Percentiles rank a stretch among this genome's conserved stretches.
Conservation (phyloP, 2,329 filamentous ascomycete genomes). For the Pseudopithomyces chartarum region DNA sequence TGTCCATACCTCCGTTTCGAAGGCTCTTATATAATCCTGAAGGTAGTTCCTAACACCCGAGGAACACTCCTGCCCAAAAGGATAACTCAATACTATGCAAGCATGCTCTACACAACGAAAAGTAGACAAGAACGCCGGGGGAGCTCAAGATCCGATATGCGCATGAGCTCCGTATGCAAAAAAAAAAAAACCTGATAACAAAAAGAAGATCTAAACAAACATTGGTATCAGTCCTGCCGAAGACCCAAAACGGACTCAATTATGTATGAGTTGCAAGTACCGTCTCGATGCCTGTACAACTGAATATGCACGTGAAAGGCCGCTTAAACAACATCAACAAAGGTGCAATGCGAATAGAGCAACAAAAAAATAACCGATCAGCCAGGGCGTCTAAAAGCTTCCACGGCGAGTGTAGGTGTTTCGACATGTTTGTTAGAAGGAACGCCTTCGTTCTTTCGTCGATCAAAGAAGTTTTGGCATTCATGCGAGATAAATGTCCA, state of each 20-base stretch:
- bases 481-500: conserved; percentile 78
- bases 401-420: conserved; percentile 67
- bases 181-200: background rate
- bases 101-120: background rate
- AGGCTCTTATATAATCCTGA: background rate
- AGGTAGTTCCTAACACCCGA: background rate
- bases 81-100: conserved; percentile 5
- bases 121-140: conserved; percentile 6
- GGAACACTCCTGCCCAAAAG: background rate
- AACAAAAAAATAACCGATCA: conserved; percentile 18
- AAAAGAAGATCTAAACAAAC: background rate
- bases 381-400: conserved; percentile 61
- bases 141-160: conserved; percentile 4
- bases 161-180: conserved; percentile 15
- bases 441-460: conserved; percentile 75
- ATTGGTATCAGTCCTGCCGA: conserved; percentile 11
- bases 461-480: conserved; percentile 80
- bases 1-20: background rate
- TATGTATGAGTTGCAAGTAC: conserved; percentile 5
- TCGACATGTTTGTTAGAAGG: conserved; percentile 70
- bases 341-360: background rate
- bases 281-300: conserved; percentile 3
- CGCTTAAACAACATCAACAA: background rate
- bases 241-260: background rate
- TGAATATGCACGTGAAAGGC: background rate